Percentiles rank a stretch among this genome's conserved stretches.
These are phyloP conservation scores for Parathielavia appendiculata DNA, from an alignment of 495 filamentous ascomycete genomes.

Conservation along the genomic window DNA sequence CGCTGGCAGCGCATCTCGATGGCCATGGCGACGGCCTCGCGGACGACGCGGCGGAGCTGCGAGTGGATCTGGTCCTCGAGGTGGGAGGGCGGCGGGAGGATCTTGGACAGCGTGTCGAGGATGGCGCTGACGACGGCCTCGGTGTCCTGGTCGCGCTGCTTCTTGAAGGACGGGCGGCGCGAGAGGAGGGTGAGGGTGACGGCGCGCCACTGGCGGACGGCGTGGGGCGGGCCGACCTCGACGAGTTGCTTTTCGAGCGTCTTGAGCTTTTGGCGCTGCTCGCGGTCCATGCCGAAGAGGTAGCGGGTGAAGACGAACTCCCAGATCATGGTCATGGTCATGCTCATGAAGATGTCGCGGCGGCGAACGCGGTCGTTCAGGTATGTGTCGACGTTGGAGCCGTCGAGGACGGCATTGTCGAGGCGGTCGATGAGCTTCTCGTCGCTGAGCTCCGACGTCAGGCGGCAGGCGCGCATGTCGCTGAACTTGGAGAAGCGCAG, in stretches of 20 bases:
- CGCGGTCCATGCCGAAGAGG: conserved; percentile 95
- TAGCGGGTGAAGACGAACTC: conserved; percentile 97
- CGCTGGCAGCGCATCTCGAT: conserved; percentile 96
- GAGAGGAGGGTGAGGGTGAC: conserved; percentile 86
- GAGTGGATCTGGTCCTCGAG: conserved; percentile 67
- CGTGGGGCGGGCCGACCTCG: conserved; percentile 74
- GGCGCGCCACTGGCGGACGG: conserved; percentile 93
- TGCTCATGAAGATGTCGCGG: conserved; percentile 91
- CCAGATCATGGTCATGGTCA: conserved; percentile 97
- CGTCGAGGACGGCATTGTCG: conserved; percentile 90
- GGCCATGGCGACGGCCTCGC: conserved; percentile 75
- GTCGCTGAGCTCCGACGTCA: conserved; percentile 73
- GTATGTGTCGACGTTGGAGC: conserved; percentile 80
- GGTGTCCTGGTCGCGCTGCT: conserved; percentile 75
- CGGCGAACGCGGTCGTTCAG: conserved; percentile 79
- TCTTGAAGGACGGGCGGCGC: conserved; percentile 63
- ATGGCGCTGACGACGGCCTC: conserved; percentile 86
- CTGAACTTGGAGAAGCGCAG: conserved; percentile 95
- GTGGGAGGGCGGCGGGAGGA: conserved; percentile 77
- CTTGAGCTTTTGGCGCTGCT: conserved; percentile 95
- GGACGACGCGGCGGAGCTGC: conserved; percentile 76
- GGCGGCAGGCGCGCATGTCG: conserved; percentile 75
- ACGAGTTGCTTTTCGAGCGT: conserved; percentile 81
- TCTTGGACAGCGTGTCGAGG: conserved; percentile 65
- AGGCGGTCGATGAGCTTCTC: conserved; percentile 87